Percentiles rank a stretch among this genome's conserved stretches.
Conservation (phyloP, 768 basidiomycete species). For the Leucocoprinus leucothites region DNA sequence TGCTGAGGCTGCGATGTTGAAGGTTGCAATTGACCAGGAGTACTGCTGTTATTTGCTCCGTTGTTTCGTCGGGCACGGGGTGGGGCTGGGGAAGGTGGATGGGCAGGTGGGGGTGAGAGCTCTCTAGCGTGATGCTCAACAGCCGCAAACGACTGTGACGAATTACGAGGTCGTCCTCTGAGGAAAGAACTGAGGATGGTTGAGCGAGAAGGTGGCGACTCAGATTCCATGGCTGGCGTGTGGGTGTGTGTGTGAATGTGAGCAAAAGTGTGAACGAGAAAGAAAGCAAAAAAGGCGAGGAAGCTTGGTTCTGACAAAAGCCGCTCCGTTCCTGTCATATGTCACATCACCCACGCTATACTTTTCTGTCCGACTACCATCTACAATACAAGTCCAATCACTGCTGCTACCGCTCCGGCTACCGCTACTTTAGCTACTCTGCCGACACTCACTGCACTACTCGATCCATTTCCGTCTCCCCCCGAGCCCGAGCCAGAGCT, state of each 20-base stretch:
- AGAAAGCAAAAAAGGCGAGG: no score
- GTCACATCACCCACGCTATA: slow-evolving; percentile 3
- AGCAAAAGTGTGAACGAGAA: not conserved
- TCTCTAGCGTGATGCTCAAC: slow-evolving; percentile 30
- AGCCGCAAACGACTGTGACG: slow-evolving; percentile 52
- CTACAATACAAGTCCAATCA: no score
- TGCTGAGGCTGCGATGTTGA: slow-evolving; percentile 16
- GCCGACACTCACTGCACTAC: no score
- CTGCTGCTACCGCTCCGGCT: not conserved
- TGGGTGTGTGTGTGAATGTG: no score
- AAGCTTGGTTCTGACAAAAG: no score
- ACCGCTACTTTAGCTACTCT: no score
- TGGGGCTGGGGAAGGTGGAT: slow-evolving; percentile 32
- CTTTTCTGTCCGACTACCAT: not conserved
- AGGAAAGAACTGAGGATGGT: slow-evolving; percentile 75
- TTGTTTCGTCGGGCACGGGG: slow-evolving; percentile 20
- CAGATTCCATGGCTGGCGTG: slow-evolving; percentile 34
- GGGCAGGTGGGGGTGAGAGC: slow-evolving; percentile 41
- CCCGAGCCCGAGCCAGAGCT: not conserved
- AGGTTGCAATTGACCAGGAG: slow-evolving; percentile 24
- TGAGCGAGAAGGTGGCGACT: slow-evolving; percentile 46
- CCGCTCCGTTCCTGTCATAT: no score
- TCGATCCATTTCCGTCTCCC: no score
- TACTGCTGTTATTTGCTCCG: slow-evolving; percentile 33
- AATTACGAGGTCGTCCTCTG: slow-evolving; percentile 65